Percentiles rank a stretch among this genome's conserved stretches.
Conservation (phyloP, 495 filamentous ascomycete genomes). For the Penicillium paxilli region DNA sequence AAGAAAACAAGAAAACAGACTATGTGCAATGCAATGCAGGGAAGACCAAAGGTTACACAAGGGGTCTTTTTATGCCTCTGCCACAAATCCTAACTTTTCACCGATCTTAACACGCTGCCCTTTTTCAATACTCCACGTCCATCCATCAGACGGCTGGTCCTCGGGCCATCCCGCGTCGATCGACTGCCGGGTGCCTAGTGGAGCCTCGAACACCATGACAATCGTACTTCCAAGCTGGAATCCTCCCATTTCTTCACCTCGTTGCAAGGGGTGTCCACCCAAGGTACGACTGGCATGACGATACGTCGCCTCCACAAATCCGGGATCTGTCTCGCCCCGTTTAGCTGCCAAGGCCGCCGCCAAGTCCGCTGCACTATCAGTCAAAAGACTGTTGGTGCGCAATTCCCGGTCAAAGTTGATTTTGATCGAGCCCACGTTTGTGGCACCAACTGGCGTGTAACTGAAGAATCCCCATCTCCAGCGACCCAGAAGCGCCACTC, state of each 20-base stretch:
- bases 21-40: no score
- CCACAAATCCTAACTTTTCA: slow-evolving; percentile 73
- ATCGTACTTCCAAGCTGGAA: slow-evolving; percentile 96
- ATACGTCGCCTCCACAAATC: slow-evolving; percentile 91
- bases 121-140: slow-evolving; percentile 78
- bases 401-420: slow-evolving; percentile 97
- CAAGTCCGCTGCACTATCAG: slow-evolving; percentile 83
- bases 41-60: neutral
- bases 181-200: slow-evolving; percentile 61
- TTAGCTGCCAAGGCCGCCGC: slow-evolving; percentile 75
- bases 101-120: slow-evolving; percentile 89
- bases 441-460: slow-evolving; percentile 93
- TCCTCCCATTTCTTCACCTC: slow-evolving; percentile 96
- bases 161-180: slow-evolving; percentile 64
- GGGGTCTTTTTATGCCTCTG: slow-evolving; percentile 9
- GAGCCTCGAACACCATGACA: slow-evolving; percentile 96
- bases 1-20: no score
- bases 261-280: slow-evolving; percentile 75
- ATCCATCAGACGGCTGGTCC: slow-evolving; percentile 62
- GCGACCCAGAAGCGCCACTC: slow-evolving; percentile 87
- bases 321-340: slow-evolving; percentile 76
- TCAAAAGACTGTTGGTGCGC: slow-evolving; percentile 85
- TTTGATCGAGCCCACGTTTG: slow-evolving; percentile 97
- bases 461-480: slow-evolving; percentile 99
- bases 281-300: slow-evolving; percentile 72